Percentiles rank a stretch among this genome's conserved stretches.
Conservation (phyloP, 306 rosid species). For the Corylus americana region DNA sequence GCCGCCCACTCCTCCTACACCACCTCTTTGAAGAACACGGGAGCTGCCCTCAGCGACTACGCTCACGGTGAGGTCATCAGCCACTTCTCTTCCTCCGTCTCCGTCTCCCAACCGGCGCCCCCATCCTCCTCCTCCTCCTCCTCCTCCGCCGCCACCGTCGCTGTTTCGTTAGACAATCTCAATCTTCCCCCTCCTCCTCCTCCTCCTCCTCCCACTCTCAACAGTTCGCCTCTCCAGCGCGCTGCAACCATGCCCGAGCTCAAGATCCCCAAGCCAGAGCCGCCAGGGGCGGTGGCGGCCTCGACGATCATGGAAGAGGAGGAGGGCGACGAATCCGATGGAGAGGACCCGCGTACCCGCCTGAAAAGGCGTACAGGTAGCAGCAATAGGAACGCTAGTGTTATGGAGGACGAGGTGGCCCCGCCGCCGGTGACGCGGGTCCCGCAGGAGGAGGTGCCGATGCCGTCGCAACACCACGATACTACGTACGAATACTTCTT, state of each 20-base stretch:
- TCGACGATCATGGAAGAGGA: conserved; percentile 50
- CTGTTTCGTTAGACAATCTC: neutral
- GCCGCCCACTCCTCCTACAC: conserved; percentile 81
- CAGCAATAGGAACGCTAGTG: conserved; percentile 28
- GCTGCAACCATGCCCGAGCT: conserved; percentile 77
- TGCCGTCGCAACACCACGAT: conserved; percentile 38
- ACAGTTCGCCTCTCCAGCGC: conserved; percentile 42
- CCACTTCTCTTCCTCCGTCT: conserved; percentile 17
- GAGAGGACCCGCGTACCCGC: neutral
- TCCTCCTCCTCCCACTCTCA: neutral
- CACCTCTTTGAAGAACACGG: conserved; percentile 69
- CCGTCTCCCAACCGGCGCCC: conserved; percentile 47
- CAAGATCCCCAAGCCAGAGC: conserved; percentile 36
- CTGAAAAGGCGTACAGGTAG: conserved; percentile 19
- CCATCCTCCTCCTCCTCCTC: conserved; percentile 14
- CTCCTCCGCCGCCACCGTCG: neutral
- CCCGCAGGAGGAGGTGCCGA: conserved; percentile 25
- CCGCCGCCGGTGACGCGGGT: conserved; percentile 46
- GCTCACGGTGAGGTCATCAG: conserved; percentile 56
- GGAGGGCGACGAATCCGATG: conserved; percentile 53
- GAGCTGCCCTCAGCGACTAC: conserved; percentile 83
- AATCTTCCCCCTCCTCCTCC: neutral
- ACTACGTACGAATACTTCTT: conserved; percentile 64
- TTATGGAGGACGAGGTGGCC: conserved; percentile 29
- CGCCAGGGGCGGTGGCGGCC: conserved; percentile 33